Evolutionary conservation across 2,329 filamentous ascomycete species (phyloP), one percentile per base, ranked within the genome.

Genomic region (Clonostachys chloroleuca): DNA sequence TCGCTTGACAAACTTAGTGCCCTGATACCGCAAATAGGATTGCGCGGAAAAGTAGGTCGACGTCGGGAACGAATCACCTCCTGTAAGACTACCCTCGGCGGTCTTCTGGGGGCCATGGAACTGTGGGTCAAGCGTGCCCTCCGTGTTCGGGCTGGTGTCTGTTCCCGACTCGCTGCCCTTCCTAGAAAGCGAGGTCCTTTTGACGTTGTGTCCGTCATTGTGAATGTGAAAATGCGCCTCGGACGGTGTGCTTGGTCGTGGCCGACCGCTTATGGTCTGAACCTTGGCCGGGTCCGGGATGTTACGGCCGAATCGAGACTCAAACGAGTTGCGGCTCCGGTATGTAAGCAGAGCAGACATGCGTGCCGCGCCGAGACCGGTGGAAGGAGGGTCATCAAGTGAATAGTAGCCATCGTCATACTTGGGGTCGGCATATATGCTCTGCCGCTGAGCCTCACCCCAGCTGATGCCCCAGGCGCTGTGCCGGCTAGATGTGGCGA

Each of bases 271-370:
- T 59, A 95, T 95, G 42, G 85, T 90, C 64, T 95, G 90, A 48
- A 84, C 80, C 62, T 86, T 88, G 6, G 87, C 86, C 1, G 91
- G 83, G 61, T 97, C 91, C 1, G 92, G 92, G 3, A 83, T 92
- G 64, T 96, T 97, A 49, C 94, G 83, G 16, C 94, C 94, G 61
- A 99, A 99, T 5, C 94, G 84, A 16, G 91, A 83, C 71, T 99
- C 94, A 56, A 99, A 99, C 0, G 94, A 97, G 69, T 99, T 92
- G 45, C 94, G 88, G 63, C 91, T 96, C 56, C 94, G 84, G 69
- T 99, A 99, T 7, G 94, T 99, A 57, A 99, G 75, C 36, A 99
- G 80, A 2, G 94, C 94, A 48, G 92, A 90, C 94, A 99, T 99
- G 59, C 94, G 90, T 24, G 94, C 94, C 8, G 94, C 94, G 12